phyloP scores from a whole-genome alignment of 176 grass and related monocot species.

The Saccharum spontaneum region DNA sequence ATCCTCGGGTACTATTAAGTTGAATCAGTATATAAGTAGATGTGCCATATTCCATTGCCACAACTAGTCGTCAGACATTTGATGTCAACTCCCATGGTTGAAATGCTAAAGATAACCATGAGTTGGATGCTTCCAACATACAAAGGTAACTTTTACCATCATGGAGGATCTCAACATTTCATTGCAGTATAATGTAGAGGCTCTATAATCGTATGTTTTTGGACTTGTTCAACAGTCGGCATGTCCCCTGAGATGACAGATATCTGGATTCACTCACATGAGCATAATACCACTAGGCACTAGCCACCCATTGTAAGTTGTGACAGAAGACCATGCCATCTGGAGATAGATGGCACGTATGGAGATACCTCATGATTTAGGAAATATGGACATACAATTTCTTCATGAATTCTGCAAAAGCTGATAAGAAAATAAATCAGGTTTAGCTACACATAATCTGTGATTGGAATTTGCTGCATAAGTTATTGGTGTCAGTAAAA shows the following conservation, averaged over 20 bases:
- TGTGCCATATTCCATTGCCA: background rate
- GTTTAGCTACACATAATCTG: background rate
- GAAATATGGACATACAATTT: constrained; percentile 22
- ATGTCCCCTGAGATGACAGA: background rate
- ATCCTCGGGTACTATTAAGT: background rate
- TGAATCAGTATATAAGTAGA: background rate
- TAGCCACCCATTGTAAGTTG: background rate
- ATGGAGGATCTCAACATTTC: background rate
- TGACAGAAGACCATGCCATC: background rate
- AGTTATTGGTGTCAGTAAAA: constrained; percentile 8
- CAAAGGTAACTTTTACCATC: background rate
- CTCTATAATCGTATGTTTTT: background rate
- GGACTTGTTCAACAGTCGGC: background rate
- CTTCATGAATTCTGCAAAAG: background rate
- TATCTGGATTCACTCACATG: background rate
- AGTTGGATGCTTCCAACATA: background rate
- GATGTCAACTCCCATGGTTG: constrained; percentile 7
- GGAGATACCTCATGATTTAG: background rate
- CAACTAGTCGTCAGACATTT: constrained; percentile 11
- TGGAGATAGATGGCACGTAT: background rate
- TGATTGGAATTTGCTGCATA: background rate
- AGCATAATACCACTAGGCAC: background rate
- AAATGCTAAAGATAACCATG: background rate
- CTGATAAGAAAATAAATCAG: background rate
- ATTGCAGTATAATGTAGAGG: background rate